Evolutionary conservation across 768 basidiomycete species (phyloP).

Genomic region (Lactarius vividus): DNA sequence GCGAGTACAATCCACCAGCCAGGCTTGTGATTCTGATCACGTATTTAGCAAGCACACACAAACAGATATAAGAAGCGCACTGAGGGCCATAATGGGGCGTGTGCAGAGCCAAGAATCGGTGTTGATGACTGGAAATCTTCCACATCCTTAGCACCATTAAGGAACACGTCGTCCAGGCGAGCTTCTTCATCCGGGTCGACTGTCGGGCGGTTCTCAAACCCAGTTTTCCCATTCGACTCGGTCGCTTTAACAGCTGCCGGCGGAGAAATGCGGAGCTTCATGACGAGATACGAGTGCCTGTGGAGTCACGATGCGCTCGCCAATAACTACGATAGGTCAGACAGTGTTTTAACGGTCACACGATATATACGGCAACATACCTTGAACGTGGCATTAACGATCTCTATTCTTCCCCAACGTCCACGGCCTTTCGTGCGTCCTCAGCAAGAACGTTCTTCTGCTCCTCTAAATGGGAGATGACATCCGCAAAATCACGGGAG

Average conservation of each 20-base stretch:
- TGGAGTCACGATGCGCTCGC: conserved; percentile 84
- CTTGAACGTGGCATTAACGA: conserved; percentile 83
- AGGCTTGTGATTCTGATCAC: conserved; percentile 73
- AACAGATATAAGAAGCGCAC: conserved; percentile 44
- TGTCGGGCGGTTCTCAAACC: conserved; percentile 45
- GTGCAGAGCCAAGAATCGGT: conserved; percentile 58
- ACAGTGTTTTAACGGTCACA: background rate
- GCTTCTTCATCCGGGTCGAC: conserved; percentile 44
- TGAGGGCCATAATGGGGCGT: conserved; percentile 90
- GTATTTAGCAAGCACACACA: conserved; percentile 2
- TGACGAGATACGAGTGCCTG: conserved; percentile 83
- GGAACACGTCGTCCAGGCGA: conserved; percentile 63
- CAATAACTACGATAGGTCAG: conserved; percentile 60
- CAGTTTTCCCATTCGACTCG: conserved; percentile 32
- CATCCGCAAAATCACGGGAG: conserved; percentile 41
- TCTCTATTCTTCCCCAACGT: conserved; percentile 74
- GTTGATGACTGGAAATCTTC: conserved; percentile 54
- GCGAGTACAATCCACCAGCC: conserved; percentile 91
- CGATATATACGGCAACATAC: conserved; percentile 39
- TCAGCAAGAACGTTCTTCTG: conserved; percentile 47
- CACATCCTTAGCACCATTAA: conserved; percentile 56
- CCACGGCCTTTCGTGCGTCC: conserved; percentile 62
- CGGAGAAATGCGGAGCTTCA: conserved; percentile 75
- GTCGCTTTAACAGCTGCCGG: conserved; percentile 36
- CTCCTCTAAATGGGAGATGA: conserved; percentile 50